These are phyloP conservation scores for Licmophora abbreviata DNA, from an alignment of 108 stramenopile species.

Conservation along the genomic window DNA sequence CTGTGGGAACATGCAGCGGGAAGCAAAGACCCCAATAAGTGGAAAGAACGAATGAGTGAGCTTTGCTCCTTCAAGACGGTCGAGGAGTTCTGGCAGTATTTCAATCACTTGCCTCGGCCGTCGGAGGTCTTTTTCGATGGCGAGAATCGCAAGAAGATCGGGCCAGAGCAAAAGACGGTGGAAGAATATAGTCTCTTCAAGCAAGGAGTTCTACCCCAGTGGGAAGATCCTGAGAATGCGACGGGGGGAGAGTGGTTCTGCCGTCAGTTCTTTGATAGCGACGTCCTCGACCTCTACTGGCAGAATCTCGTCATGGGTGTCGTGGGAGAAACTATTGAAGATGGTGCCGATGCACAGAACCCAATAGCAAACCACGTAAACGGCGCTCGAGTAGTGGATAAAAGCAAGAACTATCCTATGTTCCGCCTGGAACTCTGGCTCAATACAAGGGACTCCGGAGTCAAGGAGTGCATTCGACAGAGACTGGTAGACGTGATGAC, in stretches of 20 bases:
- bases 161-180: constrained; percentile 56
- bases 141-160: constrained; percentile 67
- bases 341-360: constrained; percentile 26
- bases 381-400: constrained; percentile 88
- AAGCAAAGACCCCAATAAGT: constrained; percentile 55
- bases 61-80: constrained; percentile 79
- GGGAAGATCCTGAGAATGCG: constrained; percentile 87
- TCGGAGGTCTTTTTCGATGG: constrained; percentile 84
- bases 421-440: constrained; percentile 86
- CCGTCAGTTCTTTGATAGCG: constrained; percentile 62
- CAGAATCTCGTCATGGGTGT: constrained; percentile 81
- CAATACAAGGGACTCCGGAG: constrained; percentile 52
- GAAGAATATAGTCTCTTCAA: constrained; percentile 92
- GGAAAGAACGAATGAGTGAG: constrained; percentile 84
- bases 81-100: constrained; percentile 90
- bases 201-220: constrained; percentile 92
- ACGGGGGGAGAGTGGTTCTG: constrained; percentile 87
- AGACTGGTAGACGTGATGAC: constrained; percentile 48
- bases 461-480: constrained; percentile 48
- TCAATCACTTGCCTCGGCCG: constrained; percentile 78
- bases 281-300: constrained; percentile 83
- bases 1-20: constrained; percentile 75
- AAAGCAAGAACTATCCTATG: constrained; percentile 63
- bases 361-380: constrained; percentile 63
- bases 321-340: constrained; percentile 86